phyloP scores from a whole-genome alignment of 2,329 filamentous ascomycete genomes.

The Epichloe glyceriae region DNA sequence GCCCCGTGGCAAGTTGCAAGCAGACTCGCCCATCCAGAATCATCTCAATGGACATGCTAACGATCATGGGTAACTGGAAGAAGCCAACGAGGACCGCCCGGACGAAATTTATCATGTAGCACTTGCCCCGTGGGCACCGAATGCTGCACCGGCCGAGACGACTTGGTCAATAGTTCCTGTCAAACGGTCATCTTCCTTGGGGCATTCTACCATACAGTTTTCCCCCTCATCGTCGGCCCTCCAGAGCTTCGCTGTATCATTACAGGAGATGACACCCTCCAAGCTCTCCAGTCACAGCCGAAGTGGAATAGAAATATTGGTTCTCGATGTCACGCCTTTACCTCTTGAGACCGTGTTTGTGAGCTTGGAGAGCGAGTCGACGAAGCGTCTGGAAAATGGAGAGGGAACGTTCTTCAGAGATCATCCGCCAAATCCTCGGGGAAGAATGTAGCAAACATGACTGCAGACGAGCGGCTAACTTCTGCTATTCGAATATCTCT shows the following conservation, averaged over 20 bases:
- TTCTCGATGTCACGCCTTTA: conserved; percentile 69
- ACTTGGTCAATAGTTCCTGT: conserved; percentile 82
- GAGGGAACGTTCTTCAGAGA: conserved; percentile 70
- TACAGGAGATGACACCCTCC: conserved; percentile 63
- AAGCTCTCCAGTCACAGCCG: conserved; percentile 61
- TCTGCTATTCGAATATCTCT: conserved; percentile 63
- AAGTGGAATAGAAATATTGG: conserved; percentile 68
- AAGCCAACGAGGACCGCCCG: conserved; percentile 20
- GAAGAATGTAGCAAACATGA: conserved; percentile 22
- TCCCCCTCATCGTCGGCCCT: conserved; percentile 59
- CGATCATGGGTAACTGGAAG: conserved; percentile 7
- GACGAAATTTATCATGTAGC: conserved; percentile 49
- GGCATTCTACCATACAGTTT: conserved; percentile 69
- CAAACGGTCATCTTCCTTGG: conserved; percentile 47
- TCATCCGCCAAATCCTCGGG: conserved; percentile 32
- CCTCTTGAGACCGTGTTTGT: conserved; percentile 78
- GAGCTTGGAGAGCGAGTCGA: conserved; percentile 66
- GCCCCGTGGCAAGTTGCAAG: neutral
- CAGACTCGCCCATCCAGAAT: no score
- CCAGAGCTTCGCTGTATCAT: conserved; percentile 62
- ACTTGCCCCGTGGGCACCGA: conserved; percentile 60
- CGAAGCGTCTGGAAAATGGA: conserved; percentile 68
- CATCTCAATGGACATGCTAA: neutral
- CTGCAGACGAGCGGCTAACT: conserved; percentile 45
- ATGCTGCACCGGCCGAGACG: conserved; percentile 42